Base-by-base conservation (phyloP, 495 filamentous ascomycete species). In the Aspergillus egyptiacus region DNA sequence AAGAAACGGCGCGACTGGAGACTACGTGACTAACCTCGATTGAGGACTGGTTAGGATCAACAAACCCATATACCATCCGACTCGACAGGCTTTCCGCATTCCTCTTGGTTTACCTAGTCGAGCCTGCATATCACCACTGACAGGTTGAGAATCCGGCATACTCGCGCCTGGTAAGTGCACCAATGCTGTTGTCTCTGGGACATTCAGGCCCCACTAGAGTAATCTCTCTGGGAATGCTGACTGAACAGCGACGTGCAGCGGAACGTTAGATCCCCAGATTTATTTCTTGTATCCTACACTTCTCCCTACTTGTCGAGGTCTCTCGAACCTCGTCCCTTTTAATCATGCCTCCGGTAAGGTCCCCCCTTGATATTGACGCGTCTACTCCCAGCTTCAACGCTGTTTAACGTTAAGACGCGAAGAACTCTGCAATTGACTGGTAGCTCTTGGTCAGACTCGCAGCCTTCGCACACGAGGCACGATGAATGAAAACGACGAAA, bases 401-500 rank as follows among this genome's bases (percentile, higher is more conserved):
- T 31, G 13, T 27, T 30, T 25, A 25, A 22, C 18, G 14, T 22
- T 15, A 35, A 34, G 30, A 23, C 19, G 25, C 38, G 35, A 27
- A 13, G 20, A 13, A 11, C 18, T n/a, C n/a, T 13, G 14, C 27
- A 36, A 28, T 30, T 50, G 14, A 40, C 40, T 34, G 17, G 58
- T 58, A 62, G 40, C 53, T 18, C 10, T 23, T 23, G 18, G 47
- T 23, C 55, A 83, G 79, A 72, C 69, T 61, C 76, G 83, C 54
- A 68, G 70, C 44, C 66, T 76, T 57, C 75, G 83, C 54, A 73
- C 74, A 47, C 82, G 89, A 68, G 76, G 79, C 55, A 69, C 83
- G 50, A 83, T 83, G 58, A 91, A 96, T 64, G 89, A 96, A 69
- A 96, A 96, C 60, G 93, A 96, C 61, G 93, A 97, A 75, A 96